Percentiles rank a stretch among this genome's conserved stretches.
phyloP scores from a whole-genome alignment of 805 yeast genomes.

The Zygoascus tannicola region DNA sequence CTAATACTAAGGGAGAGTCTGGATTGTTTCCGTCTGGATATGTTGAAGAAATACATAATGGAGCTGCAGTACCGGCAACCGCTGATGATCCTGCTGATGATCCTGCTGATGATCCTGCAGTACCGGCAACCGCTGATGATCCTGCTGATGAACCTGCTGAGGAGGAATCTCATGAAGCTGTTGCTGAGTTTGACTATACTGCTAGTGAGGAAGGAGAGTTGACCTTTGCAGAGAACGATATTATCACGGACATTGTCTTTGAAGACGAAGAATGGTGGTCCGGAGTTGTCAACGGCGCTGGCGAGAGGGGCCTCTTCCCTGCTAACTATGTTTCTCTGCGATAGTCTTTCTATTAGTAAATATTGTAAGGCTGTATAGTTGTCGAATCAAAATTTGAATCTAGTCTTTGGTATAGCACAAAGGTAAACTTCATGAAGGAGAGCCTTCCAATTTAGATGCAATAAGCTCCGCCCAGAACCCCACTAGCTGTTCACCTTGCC shows the following conservation, averaged over 20 bases:
- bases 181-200: constrained; percentile 70
- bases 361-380: background rate
- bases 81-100: constrained; percentile 14
- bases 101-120: constrained; percentile 15
- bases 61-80: constrained; percentile 13
- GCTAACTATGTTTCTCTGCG: constrained; percentile 58
- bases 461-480: constrained; percentile 20
- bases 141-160: constrained; percentile 10
- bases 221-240: constrained; percentile 73
- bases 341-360: background rate
- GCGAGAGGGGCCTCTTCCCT: constrained; percentile 75
- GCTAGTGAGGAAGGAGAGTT: constrained; percentile 92
- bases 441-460: background rate
- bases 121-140: constrained; percentile 9
- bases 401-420: no score
- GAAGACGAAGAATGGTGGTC: constrained; percentile 98
- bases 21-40: constrained; percentile 91
- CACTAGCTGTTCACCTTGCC: constrained; percentile 24
- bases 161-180: constrained; percentile 38
- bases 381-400: no score
- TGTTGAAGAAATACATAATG: constrained; percentile 42
- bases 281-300: constrained; percentile 63
- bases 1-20: constrained; percentile 56
- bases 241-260: constrained; percentile 72
- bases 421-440: no score